Evolutionary conservation across 345 rosid genomes (phyloP).

Genomic region (Eucalyptus decipiens): DNA sequence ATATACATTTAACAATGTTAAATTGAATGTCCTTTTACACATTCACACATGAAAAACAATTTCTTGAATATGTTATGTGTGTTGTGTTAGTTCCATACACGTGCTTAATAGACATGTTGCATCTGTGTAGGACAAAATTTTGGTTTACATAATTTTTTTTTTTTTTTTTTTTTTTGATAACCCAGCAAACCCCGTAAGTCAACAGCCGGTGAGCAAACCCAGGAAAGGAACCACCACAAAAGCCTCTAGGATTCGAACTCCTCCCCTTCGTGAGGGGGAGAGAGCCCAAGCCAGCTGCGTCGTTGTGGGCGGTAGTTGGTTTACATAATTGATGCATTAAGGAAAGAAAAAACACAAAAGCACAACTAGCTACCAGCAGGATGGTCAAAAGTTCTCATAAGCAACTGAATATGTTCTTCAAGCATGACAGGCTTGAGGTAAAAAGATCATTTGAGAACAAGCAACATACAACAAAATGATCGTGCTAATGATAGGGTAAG

Average conservation of each 20-base stretch:
- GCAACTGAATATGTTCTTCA: neutral
- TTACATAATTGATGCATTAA: neutral
- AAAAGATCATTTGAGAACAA: neutral
- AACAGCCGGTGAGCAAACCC: no score
- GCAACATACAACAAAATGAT: neutral
- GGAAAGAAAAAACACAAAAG: neutral
- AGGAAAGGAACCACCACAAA: no score
- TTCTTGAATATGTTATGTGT: neutral
- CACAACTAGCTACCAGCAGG: neutral
- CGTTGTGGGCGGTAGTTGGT: no score
- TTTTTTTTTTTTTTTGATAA: no score
- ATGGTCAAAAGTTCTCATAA: neutral
- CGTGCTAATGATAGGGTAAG: neutral
- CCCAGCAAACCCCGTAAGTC: no score
- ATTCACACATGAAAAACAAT: neutral
- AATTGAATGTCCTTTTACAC: neutral
- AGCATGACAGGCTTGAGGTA: neutral
- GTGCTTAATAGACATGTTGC: neutral
- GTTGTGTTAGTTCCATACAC: neutral
- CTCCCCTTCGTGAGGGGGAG: no score
- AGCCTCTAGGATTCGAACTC: no score
- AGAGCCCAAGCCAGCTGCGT: no score
- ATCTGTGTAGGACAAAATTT: neutral
- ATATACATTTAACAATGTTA: neutral
- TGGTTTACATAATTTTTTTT: neutral